Evolutionary conservation across 208 protist genomes (phyloP), one percentile per base, ranked within the genome.

Genomic region (Trypanosoma congolense): DNA sequence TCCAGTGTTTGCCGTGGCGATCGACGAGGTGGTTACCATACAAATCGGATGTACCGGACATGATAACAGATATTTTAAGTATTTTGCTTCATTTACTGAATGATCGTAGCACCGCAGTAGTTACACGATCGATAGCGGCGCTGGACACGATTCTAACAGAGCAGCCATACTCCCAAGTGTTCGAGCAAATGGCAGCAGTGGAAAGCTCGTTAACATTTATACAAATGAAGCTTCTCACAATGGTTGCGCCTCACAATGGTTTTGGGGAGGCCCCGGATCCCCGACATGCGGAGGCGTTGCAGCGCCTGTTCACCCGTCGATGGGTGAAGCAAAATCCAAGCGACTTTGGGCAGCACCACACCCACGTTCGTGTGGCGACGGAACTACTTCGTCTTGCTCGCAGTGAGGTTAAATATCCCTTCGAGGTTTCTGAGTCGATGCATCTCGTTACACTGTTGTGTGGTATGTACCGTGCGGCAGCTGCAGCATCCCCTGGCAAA

Each of bases 71-170:
- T 47, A 68, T 83, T 4, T 47, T 90, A 47, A 90, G 79, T 66
- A 78, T 67, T 5, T 54, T 69, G n/a, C 66, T 94, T n/a, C 73
- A 79, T 40, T 72, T 94, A 16, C 69, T 94, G 18, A 62, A 67
- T 29, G 87, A 94, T 52, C 77, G 69, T 28, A 87, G 83, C 59
- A 71, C 73, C 9, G 41, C 66, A 8, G 87, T 94, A 14, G 81
- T 88, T 5, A 73, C 83, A 16, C 76, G 83, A 46, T 60, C 77
- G 42, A 80, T 94, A 24, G 56, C 68, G 4, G 74, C 81, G 1
- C 64, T 94, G 10, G 77, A 90, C 40, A 65, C 65, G n/a, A 57
- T 94, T 19, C 65, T 94, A 24, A 85, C 75, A 16, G 75, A 84
- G 25, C 19, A 31, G 6, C 45, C 29, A 14, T 80, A 78, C 35